These are phyloP conservation scores for Musa balbisiana DNA, from an alignment of 202 grass and related monocot genomes.

Conservation along the genomic window DNA sequence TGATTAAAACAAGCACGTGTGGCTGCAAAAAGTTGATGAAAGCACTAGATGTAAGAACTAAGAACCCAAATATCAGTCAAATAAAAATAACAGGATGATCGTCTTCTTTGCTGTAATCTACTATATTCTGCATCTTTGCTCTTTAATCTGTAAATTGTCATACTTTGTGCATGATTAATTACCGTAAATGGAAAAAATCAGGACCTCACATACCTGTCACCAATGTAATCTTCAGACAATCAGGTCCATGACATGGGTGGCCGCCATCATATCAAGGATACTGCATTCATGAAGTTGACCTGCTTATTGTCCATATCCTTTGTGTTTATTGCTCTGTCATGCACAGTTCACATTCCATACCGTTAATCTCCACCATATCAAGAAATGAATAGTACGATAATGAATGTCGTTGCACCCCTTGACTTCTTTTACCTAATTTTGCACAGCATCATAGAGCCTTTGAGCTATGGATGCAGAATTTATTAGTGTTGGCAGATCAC, in stretches of 20 bases:
- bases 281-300: slow-evolving; percentile 15
- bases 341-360: background rate
- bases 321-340: background rate
- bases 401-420: background rate
- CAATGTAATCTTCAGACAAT: background rate
- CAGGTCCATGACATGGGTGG: background rate
- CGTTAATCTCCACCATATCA: background rate
- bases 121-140: slow-evolving; percentile 24
- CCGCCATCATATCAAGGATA: background rate
- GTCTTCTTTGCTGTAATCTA: slow-evolving; percentile 30
- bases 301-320: background rate
- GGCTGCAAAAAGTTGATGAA: slow-evolving; percentile 29
- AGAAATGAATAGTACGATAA: background rate
- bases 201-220: slow-evolving; percentile 25
- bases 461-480: background rate
- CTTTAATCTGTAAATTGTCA: slow-evolving; percentile 20
- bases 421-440: background rate
- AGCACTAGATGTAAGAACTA: slow-evolving; percentile 15
- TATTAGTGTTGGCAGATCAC: too few species aligned
- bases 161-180: background rate
- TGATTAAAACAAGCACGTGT: slow-evolving; percentile 31
- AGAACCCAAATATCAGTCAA: slow-evolving; percentile 30
- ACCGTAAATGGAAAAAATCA: slow-evolving; percentile 24
- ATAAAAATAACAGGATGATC: slow-evolving; percentile 28
- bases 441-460: background rate